These are phyloP conservation scores for Penicillium lividum DNA, from an alignment of 495 filamentous ascomycete species.

Conservation along the genomic window DNA sequence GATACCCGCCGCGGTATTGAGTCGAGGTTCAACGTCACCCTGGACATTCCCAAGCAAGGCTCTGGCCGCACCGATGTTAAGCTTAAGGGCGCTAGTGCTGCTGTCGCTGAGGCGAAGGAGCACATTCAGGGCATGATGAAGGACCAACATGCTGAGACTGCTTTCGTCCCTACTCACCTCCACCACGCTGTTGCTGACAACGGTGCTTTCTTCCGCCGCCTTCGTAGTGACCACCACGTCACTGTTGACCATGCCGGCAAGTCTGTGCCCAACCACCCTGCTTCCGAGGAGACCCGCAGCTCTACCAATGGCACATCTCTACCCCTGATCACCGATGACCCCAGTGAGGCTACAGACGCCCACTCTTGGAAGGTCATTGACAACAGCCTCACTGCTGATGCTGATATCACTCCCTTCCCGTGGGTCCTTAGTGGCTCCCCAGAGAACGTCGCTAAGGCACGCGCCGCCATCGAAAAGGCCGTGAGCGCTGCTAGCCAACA, in stretches of 20 bases:
- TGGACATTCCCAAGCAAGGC: slow-evolving; percentile 87
- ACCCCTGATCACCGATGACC: slow-evolving; percentile 89
- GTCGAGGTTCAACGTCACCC: slow-evolving; percentile 79
- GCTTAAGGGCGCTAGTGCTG: slow-evolving; percentile 72
- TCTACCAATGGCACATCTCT: slow-evolving; percentile 58
- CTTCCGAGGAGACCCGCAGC: slow-evolving; percentile 38
- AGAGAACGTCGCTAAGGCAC: slow-evolving; percentile 76
- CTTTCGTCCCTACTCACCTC: slow-evolving; percentile 74
- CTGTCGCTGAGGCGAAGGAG: slow-evolving; percentile 81
- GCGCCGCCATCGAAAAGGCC: slow-evolving; percentile 66
- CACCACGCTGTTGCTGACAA: slow-evolving; percentile 87
- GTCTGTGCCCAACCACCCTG: slow-evolving; percentile 65
- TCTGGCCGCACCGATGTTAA: slow-evolving; percentile 70
- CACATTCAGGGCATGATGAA: slow-evolving; percentile 80
- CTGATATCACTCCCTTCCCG: slow-evolving; percentile 63
- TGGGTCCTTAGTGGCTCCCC: slow-evolving; percentile 83
- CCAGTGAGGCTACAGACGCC: slow-evolving; percentile 54
- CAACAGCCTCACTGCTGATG: slow-evolving; percentile 37
- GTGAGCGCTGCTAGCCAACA: slow-evolving; percentile 71
- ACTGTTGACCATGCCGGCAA: slow-evolving; percentile 88
- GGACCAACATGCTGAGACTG: slow-evolving; percentile 82
- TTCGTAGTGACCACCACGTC: slow-evolving; percentile 79
- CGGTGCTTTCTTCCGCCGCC: slow-evolving; percentile 85
- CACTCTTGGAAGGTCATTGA: slow-evolving; percentile 83
- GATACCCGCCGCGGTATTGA: slow-evolving; percentile 84